Percentiles rank a stretch among this genome's conserved stretches.
phyloP scores from a whole-genome alignment of 257 asterid genomes.

The Forsythia viridissima region DNA sequence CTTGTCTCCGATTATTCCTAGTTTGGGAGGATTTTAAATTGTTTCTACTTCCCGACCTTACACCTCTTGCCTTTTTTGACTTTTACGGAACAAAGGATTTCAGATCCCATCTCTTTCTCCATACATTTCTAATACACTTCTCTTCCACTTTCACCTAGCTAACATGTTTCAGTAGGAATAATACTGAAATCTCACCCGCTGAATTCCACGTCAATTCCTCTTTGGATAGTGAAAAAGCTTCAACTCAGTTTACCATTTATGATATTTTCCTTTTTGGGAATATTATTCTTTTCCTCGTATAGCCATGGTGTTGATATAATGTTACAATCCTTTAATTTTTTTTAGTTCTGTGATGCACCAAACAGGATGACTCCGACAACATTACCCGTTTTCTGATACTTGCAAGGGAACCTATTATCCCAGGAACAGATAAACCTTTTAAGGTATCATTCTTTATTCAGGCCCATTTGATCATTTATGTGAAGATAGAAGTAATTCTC shows the following conservation, averaged over 20 bases:
- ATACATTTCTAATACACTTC: not conserved
- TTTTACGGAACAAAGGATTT: not conserved
- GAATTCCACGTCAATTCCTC: not conserved
- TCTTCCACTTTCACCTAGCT: not conserved
- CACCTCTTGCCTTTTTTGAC: not conserved
- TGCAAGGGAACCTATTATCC: conserved; percentile 65
- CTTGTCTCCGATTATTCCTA: not conserved
- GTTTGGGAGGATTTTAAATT: not conserved
- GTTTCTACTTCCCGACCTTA: not conserved
- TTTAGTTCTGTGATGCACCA: conserved; percentile 25
- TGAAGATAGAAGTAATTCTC: conserved; percentile 4
- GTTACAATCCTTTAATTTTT: not conserved
- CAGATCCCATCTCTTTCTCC: not conserved
- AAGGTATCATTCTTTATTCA: conserved; percentile 32
- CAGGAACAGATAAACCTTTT: conserved; percentile 40
- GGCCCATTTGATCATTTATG: not conserved
- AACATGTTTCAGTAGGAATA: not conserved
- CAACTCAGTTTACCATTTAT: conserved; percentile 9
- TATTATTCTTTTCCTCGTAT: no score
- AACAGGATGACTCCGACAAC: conserved; percentile 77
- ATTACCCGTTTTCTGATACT: conserved; percentile 86
- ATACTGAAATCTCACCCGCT: not conserved
- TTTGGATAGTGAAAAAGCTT: not conserved
- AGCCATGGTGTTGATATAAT: no score
- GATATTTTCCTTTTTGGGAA: conserved; percentile 9